A percentile compares a stretch with the other conserved stretches of the same genome.
Evolutionary conservation across 2,329 filamentous ascomycete species (phyloP).

Genomic region (Lachnellula suecica): DNA sequence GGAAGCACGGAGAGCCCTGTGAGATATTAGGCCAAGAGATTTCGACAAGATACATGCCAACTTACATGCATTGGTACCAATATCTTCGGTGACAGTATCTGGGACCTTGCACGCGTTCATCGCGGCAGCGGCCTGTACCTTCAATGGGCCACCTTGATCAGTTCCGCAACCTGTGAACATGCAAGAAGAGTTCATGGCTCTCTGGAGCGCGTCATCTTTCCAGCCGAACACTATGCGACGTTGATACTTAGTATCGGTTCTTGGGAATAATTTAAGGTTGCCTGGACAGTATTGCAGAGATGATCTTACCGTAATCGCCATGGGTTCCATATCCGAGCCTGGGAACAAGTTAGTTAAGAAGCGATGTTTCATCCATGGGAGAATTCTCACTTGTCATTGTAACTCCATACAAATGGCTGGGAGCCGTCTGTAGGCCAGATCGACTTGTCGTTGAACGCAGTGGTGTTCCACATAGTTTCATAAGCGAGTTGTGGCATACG

Average conservation of each 20-base stretch:
- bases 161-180: conserved; percentile 3
- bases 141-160: not conserved
- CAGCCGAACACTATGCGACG: conserved; percentile 5
- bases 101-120: conserved; percentile 1
- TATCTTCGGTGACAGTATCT: conserved; percentile 1
- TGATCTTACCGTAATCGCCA: conserved; percentile 2
- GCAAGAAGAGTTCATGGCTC: conserved; percentile 2
- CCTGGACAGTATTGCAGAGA: too few relatives aligned
- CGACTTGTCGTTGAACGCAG: conserved; percentile 20
- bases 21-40: not conserved
- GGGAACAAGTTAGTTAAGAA: too few relatives aligned
- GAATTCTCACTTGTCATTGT: conserved; percentile 4
- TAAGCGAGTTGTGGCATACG: conserved; percentile 58
- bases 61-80: conserved; percentile 1
- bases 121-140: not conserved
- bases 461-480: conserved; percentile 55
- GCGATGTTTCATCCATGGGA: too few relatives aligned
- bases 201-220: conserved; percentile 3
- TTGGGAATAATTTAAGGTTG: too few relatives aligned
- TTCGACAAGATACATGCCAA: not conserved
- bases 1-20: not conserved
- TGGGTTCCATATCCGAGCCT: conserved; percentile 2
- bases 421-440: conserved; percentile 11
- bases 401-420: conserved; percentile 9
- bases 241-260: too few relatives aligned